These are phyloP conservation scores for Bolboschoenoplectus hybrid DNA, from an alignment of 202 grass and related monocot species.

Conservation along the genomic window DNA sequence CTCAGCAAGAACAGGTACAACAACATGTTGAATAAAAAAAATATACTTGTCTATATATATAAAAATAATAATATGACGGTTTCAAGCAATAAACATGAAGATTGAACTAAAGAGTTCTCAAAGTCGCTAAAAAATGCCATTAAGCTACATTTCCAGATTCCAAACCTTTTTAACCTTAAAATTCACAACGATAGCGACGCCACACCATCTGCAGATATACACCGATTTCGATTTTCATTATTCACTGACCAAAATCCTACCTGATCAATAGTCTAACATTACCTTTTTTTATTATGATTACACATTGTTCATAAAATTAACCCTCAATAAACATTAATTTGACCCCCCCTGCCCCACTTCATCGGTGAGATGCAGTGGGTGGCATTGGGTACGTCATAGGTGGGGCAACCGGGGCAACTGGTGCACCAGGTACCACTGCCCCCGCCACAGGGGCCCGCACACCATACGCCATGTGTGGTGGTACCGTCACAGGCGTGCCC, in stretches of 20 bases:
- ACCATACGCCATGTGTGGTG: slow-evolving; percentile 76
- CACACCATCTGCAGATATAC: slow-evolving; percentile 30
- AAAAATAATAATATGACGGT: neutral
- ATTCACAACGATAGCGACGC: slow-evolving; percentile 2
- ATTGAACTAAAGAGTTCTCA: slow-evolving; percentile 6
- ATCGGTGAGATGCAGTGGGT: slow-evolving; percentile 61
- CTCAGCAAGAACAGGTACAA: too few relatives aligned
- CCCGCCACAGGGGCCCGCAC: slow-evolving; percentile 55
- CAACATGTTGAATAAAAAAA: too few relatives aligned
- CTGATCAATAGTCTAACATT: slow-evolving; percentile 34
- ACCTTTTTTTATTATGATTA: slow-evolving; percentile 33
- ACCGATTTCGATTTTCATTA: slow-evolving; percentile 35
- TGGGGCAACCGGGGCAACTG: slow-evolving; percentile 49
- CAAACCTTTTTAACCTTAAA: neutral
- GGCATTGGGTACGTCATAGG: slow-evolving; percentile 64
- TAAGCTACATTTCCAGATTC: slow-evolving; percentile 14
- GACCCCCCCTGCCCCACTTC: slow-evolving; percentile 21
- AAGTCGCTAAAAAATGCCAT: slow-evolving; percentile 11
- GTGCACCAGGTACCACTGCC: slow-evolving; percentile 59
- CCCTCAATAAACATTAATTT: slow-evolving; percentile 33
- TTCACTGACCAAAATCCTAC: slow-evolving; percentile 31
- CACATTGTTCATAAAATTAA: slow-evolving; percentile 25
- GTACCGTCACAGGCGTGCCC: slow-evolving; percentile 77
- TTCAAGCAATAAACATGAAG: slow-evolving; percentile 6
- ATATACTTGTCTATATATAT: neutral